Base-by-base conservation (phyloP, 805 yeast genomes). In the Ogataea paraovalis region DNA sequence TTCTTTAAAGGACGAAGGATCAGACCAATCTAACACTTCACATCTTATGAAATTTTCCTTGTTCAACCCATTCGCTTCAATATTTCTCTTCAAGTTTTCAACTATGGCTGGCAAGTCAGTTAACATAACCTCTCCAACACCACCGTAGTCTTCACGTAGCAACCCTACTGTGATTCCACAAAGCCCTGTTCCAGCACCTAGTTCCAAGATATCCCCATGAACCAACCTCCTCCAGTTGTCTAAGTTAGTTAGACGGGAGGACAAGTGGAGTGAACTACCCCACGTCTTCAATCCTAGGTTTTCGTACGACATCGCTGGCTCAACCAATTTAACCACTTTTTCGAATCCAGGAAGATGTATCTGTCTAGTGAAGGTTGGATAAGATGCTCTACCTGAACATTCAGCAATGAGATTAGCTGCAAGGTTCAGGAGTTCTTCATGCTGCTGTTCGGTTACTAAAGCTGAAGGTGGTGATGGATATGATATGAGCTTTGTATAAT, bases 141-240 rank as follows among this genome's bases (percentile, higher is more conserved):
- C 34, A 22, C 16, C 25, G 16, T 51, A 61, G 49, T 42, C 57
- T 61, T 0, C 89, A 89, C 18, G n/a, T 5, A 83, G 57, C 8
- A 72, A 48, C 0, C 77, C 78, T 47, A 87, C 73, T 0, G 83
- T 73, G 32, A 94, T 85, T 0, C 98, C 97, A 3, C 83, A 85
- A 14, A 92, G 71, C 0, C 99, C 99, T 0, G 99, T 94, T 0
- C 99, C 99, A 0, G 98, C 75, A 0, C 99, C 99, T n/a, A 94
- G 68, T 58, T 92, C 99, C 25, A 87, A 62, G 0, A 83, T 57
- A 3, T 62, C 75, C 36, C 60, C 66, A 8, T 30, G 5, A 3
- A 69, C 41, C n/a, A 64, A 36, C 2, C 44, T 32, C 9, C 42
- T 22, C 1, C 50, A 42, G n/a, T 52, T 38, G 9, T 60, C 58